Evolutionary conservation across 805 yeast genomes (phyloP).

Genomic region (Nakazawaea molendinolei): DNA sequence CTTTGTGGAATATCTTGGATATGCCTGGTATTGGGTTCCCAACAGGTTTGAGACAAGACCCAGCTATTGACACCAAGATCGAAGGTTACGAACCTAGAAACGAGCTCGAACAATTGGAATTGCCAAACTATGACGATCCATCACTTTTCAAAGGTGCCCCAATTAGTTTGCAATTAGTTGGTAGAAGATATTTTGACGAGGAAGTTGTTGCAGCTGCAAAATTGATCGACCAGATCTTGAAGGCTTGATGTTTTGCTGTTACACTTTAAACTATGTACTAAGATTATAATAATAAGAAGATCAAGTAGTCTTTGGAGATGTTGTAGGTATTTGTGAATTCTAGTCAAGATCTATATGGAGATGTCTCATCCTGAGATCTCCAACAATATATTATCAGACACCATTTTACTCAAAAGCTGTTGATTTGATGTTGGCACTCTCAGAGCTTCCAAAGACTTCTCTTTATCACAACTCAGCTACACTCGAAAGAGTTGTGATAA

Average conservation of each 20-base stretch:
- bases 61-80: conserved; percentile 38
- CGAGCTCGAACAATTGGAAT: conserved; percentile 41
- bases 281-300: too few relatives aligned
- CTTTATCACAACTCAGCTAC: too few relatives aligned
- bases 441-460: too few relatives aligned
- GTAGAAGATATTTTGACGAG: conserved; percentile 51
- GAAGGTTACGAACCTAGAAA: conserved; percentile 37
- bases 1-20: conserved; percentile 68
- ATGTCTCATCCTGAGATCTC: too few relatives aligned
- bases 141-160: conserved; percentile 46
- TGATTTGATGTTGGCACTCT: too few relatives aligned
- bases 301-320: too few relatives aligned
- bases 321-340: too few relatives aligned
- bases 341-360: too few relatives aligned
- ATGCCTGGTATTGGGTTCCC: conserved; percentile 62
- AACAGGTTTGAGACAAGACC: conserved; percentile 55
- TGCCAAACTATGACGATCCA: conserved; percentile 35
- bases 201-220: conserved; percentile 45
- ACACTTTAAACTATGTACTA: too few relatives aligned
- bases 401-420: too few relatives aligned
- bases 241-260: conserved; percentile 10
- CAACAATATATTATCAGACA: too few relatives aligned
- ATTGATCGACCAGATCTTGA: conserved; percentile 30
- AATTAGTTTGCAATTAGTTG: conserved; percentile 45
- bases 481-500: too few relatives aligned